A percentile compares a stretch with the other conserved stretches of the same genome.
Evolutionary conservation across 495 filamentous ascomycete genomes (phyloP).

Genomic region (Apiosordaria backusii): DNA sequence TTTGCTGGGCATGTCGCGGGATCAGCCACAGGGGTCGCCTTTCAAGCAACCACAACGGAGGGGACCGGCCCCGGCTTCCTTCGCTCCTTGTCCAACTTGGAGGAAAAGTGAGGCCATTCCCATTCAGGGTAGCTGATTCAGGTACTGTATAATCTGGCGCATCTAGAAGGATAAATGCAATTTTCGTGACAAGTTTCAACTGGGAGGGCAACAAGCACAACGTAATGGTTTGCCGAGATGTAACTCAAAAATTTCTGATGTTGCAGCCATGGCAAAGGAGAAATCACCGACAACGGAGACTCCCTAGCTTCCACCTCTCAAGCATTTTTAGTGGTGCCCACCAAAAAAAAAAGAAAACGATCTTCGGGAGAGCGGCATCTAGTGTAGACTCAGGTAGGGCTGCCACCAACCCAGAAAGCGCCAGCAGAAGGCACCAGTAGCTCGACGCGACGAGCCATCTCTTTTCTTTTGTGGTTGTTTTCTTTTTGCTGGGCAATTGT

Average conservation of each 20-base stretch:
- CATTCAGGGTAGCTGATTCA: neutral
- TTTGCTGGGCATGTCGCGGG: neutral
- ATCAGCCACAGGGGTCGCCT: neutral
- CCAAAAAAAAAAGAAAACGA: neutral
- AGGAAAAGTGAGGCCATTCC: neutral
- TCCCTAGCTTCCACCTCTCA: neutral
- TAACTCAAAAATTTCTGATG: neutral
- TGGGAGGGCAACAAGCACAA: neutral
- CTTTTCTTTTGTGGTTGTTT: neutral
- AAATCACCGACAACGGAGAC: conserved; percentile 1
- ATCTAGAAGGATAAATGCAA: too few species aligned
- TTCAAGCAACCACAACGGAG: neutral
- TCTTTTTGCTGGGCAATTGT: neutral
- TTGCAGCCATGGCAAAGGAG: neutral
- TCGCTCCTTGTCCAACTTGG: neutral
- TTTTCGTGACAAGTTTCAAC: too few species aligned
- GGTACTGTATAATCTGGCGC: neutral
- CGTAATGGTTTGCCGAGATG: neutral
- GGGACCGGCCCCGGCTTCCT: neutral
- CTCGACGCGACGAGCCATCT: neutral
- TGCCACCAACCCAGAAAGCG: neutral
- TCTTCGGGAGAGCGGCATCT: conserved; percentile 1
- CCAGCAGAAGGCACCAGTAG: neutral
- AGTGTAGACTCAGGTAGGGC: neutral
- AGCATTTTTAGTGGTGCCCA: neutral